Percentiles rank a stretch among this genome's conserved stretches.
phyloP scores from a whole-genome alignment of 257 asterid genomes.

The Solanum infundibuliforme region DNA sequence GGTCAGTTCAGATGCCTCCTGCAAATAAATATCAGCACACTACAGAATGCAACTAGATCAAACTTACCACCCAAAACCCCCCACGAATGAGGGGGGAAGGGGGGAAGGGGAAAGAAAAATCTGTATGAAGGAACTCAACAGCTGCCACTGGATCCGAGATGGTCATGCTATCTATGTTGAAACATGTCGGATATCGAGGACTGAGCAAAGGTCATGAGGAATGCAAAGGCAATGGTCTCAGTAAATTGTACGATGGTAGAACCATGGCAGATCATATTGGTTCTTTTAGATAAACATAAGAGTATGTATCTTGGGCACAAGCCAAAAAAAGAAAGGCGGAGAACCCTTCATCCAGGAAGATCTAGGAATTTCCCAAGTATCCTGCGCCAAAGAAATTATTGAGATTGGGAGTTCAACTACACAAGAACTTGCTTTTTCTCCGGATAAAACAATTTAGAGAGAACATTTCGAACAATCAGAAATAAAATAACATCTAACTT shows the following conservation, averaged over 20 bases:
- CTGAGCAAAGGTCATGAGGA: constrained; percentile 90
- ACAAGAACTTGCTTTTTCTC: constrained; percentile 21
- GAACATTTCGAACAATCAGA: not conserved
- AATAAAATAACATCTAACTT: constrained; percentile 1
- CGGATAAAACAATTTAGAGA: constrained; percentile 24
- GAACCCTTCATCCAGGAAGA: constrained; percentile 91
- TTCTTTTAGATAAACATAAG: constrained; percentile 73
- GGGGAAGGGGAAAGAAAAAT: constrained; percentile 20
- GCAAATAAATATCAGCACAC: constrained; percentile 20
- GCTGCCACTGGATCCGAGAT: constrained; percentile 88
- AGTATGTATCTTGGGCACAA: constrained; percentile 79
- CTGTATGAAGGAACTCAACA: constrained; percentile 61
- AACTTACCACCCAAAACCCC: constrained; percentile 35
- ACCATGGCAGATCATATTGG: constrained; percentile 90
- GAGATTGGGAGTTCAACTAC: constrained; percentile 63
- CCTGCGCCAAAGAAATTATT: constrained; percentile 99
- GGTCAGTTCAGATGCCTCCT: constrained; percentile 23
- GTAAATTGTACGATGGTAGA: constrained; percentile 68
- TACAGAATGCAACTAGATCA: constrained; percentile 27
- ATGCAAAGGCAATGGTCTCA: constrained; percentile 92
- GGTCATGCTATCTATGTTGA: constrained; percentile 82
- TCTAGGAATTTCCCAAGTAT: constrained; percentile 85
- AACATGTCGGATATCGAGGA: constrained; percentile 78
- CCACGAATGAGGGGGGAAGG: constrained; percentile 33
- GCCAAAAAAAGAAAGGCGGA: constrained; percentile 84